Conservation (phyloP, 1,139 yeast genomes). For the Yarrowia galli region DNA sequence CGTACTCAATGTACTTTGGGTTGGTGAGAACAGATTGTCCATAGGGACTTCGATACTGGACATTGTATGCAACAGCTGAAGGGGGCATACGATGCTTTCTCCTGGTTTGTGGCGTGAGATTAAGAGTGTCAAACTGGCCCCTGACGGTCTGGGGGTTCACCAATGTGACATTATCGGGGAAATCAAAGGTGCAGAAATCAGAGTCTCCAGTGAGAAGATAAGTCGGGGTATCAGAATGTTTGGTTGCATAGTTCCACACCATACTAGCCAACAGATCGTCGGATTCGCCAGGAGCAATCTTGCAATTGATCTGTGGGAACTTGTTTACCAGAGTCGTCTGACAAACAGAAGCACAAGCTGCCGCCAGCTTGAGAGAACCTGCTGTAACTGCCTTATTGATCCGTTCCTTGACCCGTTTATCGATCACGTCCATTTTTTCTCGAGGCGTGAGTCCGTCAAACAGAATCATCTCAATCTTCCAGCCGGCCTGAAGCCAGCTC, state of each 20-base stretch:
- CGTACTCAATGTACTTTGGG: neutral
- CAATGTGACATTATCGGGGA: neutral
- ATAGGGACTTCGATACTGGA: neutral
- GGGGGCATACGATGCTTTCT: neutral
- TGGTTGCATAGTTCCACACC: neutral
- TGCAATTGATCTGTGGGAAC: neutral
- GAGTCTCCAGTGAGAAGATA: neutral
- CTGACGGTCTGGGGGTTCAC: neutral
- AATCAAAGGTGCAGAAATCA: slow-evolving; percentile 12
- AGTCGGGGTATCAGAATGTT: neutral
- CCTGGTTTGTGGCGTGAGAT: neutral
- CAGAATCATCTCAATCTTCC: slow-evolving; percentile 9
- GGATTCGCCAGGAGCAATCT: neutral
- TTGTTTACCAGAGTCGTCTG: neutral
- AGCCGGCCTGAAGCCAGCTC: neutral
- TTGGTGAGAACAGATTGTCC: neutral
- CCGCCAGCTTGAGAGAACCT: neutral
- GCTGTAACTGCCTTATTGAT: neutral
- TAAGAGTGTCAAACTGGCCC: neutral
- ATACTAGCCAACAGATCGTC: slow-evolving; percentile 6
- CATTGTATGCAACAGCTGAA: neutral
- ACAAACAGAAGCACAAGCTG: neutral
- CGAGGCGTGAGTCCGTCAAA: slow-evolving; percentile 10
- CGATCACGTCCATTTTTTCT: neutral
- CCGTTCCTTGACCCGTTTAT: neutral